A percentile compares a stretch with the other conserved stretches of the same genome.
Conservation (phyloP, 495 filamentous ascomycete genomes). For the Penicillium lagena region DNA sequence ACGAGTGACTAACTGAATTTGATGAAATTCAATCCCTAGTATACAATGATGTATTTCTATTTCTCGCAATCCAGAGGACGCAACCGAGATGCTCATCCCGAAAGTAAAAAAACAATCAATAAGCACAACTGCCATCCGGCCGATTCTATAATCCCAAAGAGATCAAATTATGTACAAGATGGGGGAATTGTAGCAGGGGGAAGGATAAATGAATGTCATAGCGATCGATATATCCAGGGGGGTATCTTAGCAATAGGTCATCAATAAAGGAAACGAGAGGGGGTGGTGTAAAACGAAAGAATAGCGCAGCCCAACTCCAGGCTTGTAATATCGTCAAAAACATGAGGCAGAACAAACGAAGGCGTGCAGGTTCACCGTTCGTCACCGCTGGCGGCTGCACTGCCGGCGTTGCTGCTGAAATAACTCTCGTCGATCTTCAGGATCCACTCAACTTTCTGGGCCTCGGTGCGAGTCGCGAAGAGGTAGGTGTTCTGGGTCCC, state of each 20-base stretch:
- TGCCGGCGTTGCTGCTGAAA: conserved; percentile 36
- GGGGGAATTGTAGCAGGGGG: conserved; percentile 1
- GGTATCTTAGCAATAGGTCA: conserved; percentile 22
- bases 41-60: too few relatives aligned
- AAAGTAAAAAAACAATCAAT: conserved; percentile 1
- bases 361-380: conserved; percentile 6
- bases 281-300: conserved; percentile 1
- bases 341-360: conserved; percentile 11
- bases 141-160: conserved; percentile 25
- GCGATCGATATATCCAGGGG: conserved; percentile 30
- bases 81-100: conserved; percentile 4
- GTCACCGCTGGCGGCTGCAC: conserved; percentile 19
- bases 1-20: too few relatives aligned
- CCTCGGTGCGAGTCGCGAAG: conserved; percentile 80
- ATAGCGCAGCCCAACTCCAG: conserved; percentile 10
- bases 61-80: too few relatives aligned
- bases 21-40: too few relatives aligned
- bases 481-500: conserved; percentile 90
- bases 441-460: conserved; percentile 94
- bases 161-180: conserved; percentile 36
- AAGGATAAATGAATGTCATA: conserved; percentile 11
- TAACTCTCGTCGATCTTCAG: conserved; percentile 63
- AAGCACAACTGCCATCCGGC: conserved; percentile 3
- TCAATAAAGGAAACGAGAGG: conserved; percentile 10
- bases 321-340: conserved; percentile 18